Conservation (phyloP, 2,329 filamentous ascomycete genomes). For the Ascochyta clinopodiicola region DNA sequence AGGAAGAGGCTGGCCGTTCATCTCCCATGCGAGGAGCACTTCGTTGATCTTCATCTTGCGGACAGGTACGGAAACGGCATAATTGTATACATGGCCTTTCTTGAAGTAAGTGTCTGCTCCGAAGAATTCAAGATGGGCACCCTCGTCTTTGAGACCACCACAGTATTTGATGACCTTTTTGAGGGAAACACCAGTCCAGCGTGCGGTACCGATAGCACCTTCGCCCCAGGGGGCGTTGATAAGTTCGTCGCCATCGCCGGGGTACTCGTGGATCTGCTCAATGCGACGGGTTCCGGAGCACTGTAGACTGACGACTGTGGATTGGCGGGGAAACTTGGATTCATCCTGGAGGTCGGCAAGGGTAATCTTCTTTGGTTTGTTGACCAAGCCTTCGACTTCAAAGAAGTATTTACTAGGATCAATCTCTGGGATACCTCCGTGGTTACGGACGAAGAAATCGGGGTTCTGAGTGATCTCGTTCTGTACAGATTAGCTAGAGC, state of each 20-base stretch:
- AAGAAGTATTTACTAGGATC: slow-evolving; percentile 62
- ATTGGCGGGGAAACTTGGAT: slow-evolving; percentile 63
- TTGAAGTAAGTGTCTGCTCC: slow-evolving; percentile 79
- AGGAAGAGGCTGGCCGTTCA: slow-evolving; percentile 71
- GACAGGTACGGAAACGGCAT: slow-evolving; percentile 70
- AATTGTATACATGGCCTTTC: slow-evolving; percentile 69
- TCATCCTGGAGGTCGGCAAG: slow-evolving; percentile 68
- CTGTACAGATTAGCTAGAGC: slow-evolving; percentile 22
- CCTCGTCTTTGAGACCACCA: slow-evolving; percentile 63
- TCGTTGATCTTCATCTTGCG: slow-evolving; percentile 71
- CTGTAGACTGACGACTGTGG: slow-evolving; percentile 68
- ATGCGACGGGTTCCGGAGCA: slow-evolving; percentile 73
- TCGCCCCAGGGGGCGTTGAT: slow-evolving; percentile 51
- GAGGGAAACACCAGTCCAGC: slow-evolving; percentile 68
- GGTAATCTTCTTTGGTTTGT: slow-evolving; percentile 62
- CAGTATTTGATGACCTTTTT: slow-evolving; percentile 76
- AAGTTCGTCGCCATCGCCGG: slow-evolving; percentile 70
- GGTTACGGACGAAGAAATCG: slow-evolving; percentile 73
- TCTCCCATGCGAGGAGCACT: slow-evolving; percentile 73
- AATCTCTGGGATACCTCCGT: slow-evolving; percentile 73
- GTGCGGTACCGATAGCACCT: slow-evolving; percentile 71
- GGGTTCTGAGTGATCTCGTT: slow-evolving; percentile 67
- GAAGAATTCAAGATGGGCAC: slow-evolving; percentile 70
- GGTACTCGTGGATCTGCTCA: slow-evolving; percentile 70
- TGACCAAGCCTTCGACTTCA: slow-evolving; percentile 66